Conservation (phyloP, 2,329 filamentous ascomycete species). For the Didymella sp. region DNA sequence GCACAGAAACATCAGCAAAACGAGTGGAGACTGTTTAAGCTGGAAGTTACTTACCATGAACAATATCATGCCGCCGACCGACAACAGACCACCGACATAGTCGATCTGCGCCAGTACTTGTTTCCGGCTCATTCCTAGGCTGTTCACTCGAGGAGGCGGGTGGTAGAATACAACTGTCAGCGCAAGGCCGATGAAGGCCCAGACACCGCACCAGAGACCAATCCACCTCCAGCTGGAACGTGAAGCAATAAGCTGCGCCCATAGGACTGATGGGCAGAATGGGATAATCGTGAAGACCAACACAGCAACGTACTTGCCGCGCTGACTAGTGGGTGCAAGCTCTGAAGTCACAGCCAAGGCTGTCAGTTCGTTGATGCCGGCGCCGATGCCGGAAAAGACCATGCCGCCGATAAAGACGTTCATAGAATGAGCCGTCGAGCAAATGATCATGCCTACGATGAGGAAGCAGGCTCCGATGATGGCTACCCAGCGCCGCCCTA, state of each 20-base stretch:
- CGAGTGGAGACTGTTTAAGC: neutral
- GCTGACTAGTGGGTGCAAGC: constrained; percentile 68
- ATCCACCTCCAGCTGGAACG: constrained; percentile 61
- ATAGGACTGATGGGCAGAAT: constrained; percentile 68
- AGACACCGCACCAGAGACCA: constrained; percentile 60
- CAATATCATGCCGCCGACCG: constrained; percentile 33
- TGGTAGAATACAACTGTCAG: constrained; percentile 57
- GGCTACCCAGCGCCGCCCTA: constrained; percentile 42
- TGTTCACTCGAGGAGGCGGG: constrained; percentile 50
- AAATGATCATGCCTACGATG: constrained; percentile 45
- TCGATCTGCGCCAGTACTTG: constrained; percentile 36
- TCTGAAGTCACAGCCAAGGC: constrained; percentile 72
- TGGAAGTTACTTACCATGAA: constrained; percentile 34
- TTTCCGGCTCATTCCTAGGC: constrained; percentile 34
- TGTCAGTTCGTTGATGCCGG: constrained; percentile 72
- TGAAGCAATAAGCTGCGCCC: constrained; percentile 63
- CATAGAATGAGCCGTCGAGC: constrained; percentile 37
- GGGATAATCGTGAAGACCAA: constrained; percentile 68
- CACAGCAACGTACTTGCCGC: constrained; percentile 67
- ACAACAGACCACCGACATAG: constrained; percentile 38
- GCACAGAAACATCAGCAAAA: neutral
- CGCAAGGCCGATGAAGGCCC: constrained; percentile 60
- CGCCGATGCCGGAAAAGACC: constrained; percentile 67
- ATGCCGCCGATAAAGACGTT: constrained; percentile 38
- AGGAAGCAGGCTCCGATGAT: constrained; percentile 42